These are phyloP conservation scores for Amaranthus hypochondriacus DNA, from an alignment of 148 eudicot genomes.

Conservation along the genomic window DNA sequence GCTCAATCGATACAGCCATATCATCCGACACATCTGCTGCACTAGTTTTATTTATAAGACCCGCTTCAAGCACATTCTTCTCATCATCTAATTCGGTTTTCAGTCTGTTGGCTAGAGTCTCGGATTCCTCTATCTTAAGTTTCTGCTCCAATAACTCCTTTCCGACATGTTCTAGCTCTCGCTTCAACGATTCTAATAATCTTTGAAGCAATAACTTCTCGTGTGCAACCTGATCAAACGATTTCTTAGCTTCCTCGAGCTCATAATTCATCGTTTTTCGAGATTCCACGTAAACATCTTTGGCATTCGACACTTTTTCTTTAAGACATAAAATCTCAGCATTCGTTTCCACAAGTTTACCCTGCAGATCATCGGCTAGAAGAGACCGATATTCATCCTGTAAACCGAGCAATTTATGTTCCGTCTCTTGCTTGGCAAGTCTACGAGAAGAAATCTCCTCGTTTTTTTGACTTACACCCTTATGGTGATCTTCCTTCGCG, in stretches of 20 bases:
- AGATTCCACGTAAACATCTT: conserved; percentile 34
- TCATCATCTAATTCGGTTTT: conserved; percentile 35
- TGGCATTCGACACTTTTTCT: conserved; percentile 40
- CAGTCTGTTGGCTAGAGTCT: conserved; percentile 27
- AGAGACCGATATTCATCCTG: conserved; percentile 33
- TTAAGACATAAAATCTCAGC: conserved; percentile 43
- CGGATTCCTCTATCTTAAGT: conserved; percentile 31
- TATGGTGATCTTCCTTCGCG: conserved; percentile 42
- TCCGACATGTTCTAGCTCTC: conserved; percentile 45
- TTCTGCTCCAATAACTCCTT: conserved; percentile 38
- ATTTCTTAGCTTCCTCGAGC: conserved; percentile 46
- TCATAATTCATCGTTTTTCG: conserved; percentile 31
- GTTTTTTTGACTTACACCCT: conserved; percentile 34
- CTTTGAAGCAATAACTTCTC: conserved; percentile 41
- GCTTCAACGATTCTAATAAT: conserved; percentile 44
- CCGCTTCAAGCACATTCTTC: conserved; percentile 47
- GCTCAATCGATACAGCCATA: conserved; percentile 33
- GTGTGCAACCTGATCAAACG: conserved; percentile 28
- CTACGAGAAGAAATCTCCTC: conserved; percentile 26
- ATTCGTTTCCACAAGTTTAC: conserved; percentile 50
- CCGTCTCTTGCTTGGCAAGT: conserved; percentile 39
- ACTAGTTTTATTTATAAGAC: conserved; percentile 31
- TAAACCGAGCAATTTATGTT: conserved; percentile 32
- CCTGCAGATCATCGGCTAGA: conserved; percentile 33
- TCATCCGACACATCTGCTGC: conserved; percentile 32